Base-by-base conservation (phyloP, 257 asterid species). In the Fraxinus quadrangulata region DNA sequence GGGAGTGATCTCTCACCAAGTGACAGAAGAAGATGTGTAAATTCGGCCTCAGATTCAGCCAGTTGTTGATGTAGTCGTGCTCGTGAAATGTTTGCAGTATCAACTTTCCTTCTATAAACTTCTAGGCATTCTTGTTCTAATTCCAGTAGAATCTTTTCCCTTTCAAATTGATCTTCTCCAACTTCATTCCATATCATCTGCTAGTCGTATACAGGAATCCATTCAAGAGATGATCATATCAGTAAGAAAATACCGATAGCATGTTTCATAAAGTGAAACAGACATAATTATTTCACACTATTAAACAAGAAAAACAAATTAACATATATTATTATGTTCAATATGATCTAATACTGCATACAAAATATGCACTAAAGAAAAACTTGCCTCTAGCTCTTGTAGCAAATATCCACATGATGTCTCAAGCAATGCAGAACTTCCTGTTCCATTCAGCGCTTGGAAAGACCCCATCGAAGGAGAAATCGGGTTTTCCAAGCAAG, bases 181-280 rank as follows among this genome's bases (percentile, higher is more conserved):
- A 95, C 97, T 85, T 95, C 99, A 83, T 93, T 96, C 99, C 99
- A 95, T 87, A 95, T 95, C 81, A 95, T 95, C 99, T 94, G 96
- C 84, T 42, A 70, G 68, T 59, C 56, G 28, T 37, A 34, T 10
- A 39, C 11, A 65, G n/a, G 28, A 73, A 24, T 23, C 65, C 59
- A 47, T 47, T 14, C 59, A 47, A 47, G 21, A 16, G 59, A 16
- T 47, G 21, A n/a, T 56, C 66, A n/a, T 19, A 6, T 56, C 28
- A 56, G 11, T 17, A 56, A 56, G 10, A 56, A 56, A 56, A n/a
- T n/a, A 56, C 66, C 8, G 28, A 56, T n/a, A 5, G 66, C 26
- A 19, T 56, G 66, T 56, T 56, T 54, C 5, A 26, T 0, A 13
- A 47, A 16, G n/a, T 47, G 56, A 14, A 47, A 0, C 16, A 47